Evolutionary conservation across 2,329 filamentous ascomycete genomes (phyloP).

Genomic region (Verticillium klebahnii): DNA sequence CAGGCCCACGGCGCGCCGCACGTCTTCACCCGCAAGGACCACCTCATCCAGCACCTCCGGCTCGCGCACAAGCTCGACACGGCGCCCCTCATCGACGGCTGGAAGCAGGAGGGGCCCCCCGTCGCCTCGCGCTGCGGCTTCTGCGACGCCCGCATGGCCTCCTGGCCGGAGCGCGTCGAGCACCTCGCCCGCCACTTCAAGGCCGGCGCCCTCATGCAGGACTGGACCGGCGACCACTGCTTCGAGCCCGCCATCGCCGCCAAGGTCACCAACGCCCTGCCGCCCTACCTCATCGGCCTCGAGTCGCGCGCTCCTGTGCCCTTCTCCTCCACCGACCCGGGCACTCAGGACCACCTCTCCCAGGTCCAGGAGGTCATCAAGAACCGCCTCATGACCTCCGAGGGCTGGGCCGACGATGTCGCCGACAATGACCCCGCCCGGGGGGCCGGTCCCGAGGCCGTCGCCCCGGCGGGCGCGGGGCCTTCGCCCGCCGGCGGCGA

Average conservation of each 20-base stretch:
- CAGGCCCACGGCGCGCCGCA: slow-evolving; percentile 9
- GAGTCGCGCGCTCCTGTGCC: slow-evolving; percentile 18
- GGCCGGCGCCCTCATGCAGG: slow-evolving; percentile 19
- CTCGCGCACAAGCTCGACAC: slow-evolving; percentile 27
- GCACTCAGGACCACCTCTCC: slow-evolving; percentile 15
- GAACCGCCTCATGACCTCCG: neutral
- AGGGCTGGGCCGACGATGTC: neutral
- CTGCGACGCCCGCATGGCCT: slow-evolving; percentile 16
- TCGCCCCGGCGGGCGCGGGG: neutral
- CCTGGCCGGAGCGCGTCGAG: slow-evolving; percentile 21
- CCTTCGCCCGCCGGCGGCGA: neutral
- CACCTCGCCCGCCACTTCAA: slow-evolving; percentile 23
- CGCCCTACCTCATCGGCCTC: slow-evolving; percentile 19
- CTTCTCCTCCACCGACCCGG: slow-evolving; percentile 19
- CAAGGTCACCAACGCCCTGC: slow-evolving; percentile 17
- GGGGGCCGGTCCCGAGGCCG: neutral
- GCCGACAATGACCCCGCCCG: neutral
- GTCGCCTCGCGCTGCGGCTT: slow-evolving; percentile 24
- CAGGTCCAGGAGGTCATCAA: slow-evolving; percentile 31
- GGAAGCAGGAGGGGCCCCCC: slow-evolving; percentile 18
- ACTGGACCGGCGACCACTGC: slow-evolving; percentile 22
- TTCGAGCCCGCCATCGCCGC: slow-evolving; percentile 18
- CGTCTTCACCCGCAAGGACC: slow-evolving; percentile 23
- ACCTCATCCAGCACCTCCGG: slow-evolving; percentile 24
- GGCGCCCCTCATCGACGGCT: slow-evolving; percentile 31